phyloP scores from a whole-genome alignment of 2,329 filamentous ascomycete genomes.

The Paecilomyces dactylethromorphus region DNA sequence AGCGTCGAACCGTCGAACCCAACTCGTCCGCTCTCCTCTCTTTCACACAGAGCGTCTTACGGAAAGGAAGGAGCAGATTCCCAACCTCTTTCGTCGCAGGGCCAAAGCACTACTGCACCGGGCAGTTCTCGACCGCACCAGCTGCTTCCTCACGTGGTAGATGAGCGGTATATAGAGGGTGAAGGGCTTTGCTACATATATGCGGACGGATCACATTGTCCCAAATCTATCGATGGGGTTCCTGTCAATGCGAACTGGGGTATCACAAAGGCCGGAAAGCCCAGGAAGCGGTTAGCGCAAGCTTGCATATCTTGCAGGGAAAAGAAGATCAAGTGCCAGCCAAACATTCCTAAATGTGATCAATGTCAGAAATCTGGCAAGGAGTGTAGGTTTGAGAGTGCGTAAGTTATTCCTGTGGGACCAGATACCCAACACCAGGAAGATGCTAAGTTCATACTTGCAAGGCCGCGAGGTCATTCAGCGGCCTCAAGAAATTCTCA shows the following conservation, averaged over 20 bases:
- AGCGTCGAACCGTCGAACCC: conserved; percentile 13
- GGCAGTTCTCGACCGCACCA: conserved; percentile 7
- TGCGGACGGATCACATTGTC: conserved; percentile 76
- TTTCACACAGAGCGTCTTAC: conserved; percentile 9
- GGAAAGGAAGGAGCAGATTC: conserved; percentile 9
- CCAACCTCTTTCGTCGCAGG: conserved; percentile 1
- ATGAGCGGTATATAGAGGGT: conserved; percentile 52
- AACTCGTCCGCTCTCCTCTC: conserved; percentile 12
- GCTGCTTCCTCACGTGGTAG: conserved; percentile 29
- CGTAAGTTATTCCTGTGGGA: conserved; percentile 51
- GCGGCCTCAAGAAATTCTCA: conserved; percentile 17
- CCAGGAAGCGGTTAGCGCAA: conserved; percentile 81
- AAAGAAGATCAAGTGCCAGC: conserved; percentile 97
- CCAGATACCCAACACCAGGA: conserved; percentile 5
- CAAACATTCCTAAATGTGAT: conserved; percentile 76
- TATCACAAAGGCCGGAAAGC: conserved; percentile 88
- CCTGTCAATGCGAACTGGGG: conserved; percentile 88
- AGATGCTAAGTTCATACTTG: conserved; percentile 1
- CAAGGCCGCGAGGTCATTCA: conserved; percentile 29
- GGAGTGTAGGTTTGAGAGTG: conserved; percentile 76
- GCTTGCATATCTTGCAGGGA: conserved; percentile 90
- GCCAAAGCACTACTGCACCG: conserved; percentile 4
- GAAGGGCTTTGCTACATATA: conserved; percentile 82
- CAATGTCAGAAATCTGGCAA: conserved; percentile 90
- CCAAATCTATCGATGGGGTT: conserved; percentile 77